A percentile compares a stretch with the other conserved stretches of the same genome.
Conservation (phyloP, 768 basidiomycete species). For the Fibroporia radiculosa region DNA sequence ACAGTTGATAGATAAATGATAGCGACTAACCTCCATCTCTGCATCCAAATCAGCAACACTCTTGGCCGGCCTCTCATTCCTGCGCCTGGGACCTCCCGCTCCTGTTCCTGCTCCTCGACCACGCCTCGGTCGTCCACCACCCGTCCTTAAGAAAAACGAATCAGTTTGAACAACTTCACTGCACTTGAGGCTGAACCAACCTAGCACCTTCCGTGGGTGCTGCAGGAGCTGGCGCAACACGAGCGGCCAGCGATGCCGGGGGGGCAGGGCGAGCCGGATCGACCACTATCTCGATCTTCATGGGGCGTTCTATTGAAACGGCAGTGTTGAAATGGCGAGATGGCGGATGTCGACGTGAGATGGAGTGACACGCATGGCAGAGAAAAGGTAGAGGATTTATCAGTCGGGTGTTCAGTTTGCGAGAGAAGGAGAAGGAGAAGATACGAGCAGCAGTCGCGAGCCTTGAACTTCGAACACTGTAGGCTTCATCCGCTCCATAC, state of each 20-base stretch:
- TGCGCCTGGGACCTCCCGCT: conserved; percentile 29
- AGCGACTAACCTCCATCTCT: conserved; percentile 94
- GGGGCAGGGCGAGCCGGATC: conserved; percentile 70
- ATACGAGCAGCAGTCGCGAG: not conserved
- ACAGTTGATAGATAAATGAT: not conserved
- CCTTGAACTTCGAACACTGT: not conserved
- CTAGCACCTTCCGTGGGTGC: conserved; percentile 27
- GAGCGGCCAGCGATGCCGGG: conserved; percentile 60
- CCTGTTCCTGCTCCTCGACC: conserved; percentile 13
- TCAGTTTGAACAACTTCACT: conserved; percentile 22
- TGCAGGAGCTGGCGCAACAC: conserved; percentile 70
- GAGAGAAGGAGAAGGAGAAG: conserved; percentile 21
- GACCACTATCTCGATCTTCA: conserved; percentile 98
- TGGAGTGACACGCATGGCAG: conserved; percentile 27
- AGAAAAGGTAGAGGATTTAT: conserved; percentile 30
- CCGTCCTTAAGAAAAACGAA: conserved; percentile 10
- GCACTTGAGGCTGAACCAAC: conserved; percentile 23
- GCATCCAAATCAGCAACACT: conserved; percentile 89
- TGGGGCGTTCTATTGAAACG: conserved; percentile 71
- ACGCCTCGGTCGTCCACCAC: conserved; percentile 34
- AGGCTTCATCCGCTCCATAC: not conserved
- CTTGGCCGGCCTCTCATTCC: conserved; percentile 63
- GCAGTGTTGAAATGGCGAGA: conserved; percentile 14
- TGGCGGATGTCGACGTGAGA: conserved; percentile 23
- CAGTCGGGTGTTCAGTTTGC: conserved; percentile 27